These are phyloP conservation scores for Elasticomyces elasticus DNA, from an alignment of 495 filamentous ascomycete genomes.

Conservation along the genomic window DNA sequence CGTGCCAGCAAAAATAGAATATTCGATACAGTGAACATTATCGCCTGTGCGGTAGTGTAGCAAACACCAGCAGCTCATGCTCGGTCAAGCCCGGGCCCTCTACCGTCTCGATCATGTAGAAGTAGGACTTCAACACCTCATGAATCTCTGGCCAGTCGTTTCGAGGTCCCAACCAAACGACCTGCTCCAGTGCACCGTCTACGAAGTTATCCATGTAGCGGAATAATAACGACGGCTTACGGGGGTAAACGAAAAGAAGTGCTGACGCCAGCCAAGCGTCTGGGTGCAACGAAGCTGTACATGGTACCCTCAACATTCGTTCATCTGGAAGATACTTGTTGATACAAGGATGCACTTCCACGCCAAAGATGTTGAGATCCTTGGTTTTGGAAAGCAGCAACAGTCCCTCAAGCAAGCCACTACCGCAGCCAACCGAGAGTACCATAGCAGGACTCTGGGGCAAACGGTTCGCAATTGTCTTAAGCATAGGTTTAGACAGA, in stretches of 20 bases:
- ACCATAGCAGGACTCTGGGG: conserved; percentile 34
- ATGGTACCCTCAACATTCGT: conserved; percentile 35
- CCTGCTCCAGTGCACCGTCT: conserved; percentile 22
- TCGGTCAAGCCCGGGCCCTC: conserved; percentile 3
- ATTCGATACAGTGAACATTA: no score
- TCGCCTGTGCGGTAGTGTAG: not conserved
- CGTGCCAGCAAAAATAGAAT: no score
- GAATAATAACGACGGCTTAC: conserved; percentile 36
- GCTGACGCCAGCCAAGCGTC: conserved; percentile 32
- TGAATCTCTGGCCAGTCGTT: conserved; percentile 41
- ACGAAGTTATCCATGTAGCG: conserved; percentile 36
- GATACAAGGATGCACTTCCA: conserved; percentile 38
- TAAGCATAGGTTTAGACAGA: conserved; percentile 37
- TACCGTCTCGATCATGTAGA: not conserved
- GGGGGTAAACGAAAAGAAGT: conserved; percentile 50
- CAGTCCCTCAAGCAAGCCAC: conserved; percentile 44
- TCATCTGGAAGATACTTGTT: conserved; percentile 40
- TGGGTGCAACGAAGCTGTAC: conserved; percentile 32
- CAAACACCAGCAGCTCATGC: conserved; percentile 16
- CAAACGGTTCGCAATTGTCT: conserved; percentile 31
- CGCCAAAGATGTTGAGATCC: conserved; percentile 32
- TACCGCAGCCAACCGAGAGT: conserved; percentile 47
- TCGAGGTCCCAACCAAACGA: conserved; percentile 44
- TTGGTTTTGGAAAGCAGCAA: conserved; percentile 24
- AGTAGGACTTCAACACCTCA: not conserved